Conservation (phyloP, 2,329 filamentous ascomycete genomes). For the Pezicula carpinea region DNA sequence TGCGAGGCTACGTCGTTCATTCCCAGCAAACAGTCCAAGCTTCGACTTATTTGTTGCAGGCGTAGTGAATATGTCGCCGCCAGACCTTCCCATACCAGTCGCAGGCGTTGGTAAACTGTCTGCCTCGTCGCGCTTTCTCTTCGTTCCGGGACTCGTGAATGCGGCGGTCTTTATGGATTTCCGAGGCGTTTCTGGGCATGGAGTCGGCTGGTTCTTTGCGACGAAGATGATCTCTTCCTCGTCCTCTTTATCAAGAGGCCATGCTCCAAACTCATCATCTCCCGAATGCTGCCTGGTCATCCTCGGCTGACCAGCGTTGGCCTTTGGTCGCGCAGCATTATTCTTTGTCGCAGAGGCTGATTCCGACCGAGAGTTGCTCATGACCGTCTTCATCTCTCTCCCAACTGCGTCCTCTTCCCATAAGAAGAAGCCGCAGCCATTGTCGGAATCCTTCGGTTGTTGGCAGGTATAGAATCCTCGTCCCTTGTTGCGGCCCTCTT, state of each 20-base stretch:
- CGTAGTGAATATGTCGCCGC: conserved; percentile 16
- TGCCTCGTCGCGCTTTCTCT: conserved; percentile 21
- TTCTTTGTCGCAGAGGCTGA: conserved; percentile 11
- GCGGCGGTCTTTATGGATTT: conserved; percentile 17
- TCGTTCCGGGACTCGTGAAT: conserved; percentile 21
- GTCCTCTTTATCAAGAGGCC: conserved; percentile 17
- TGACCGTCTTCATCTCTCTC: conserved; percentile 40
- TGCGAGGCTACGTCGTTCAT: conserved; percentile 13
- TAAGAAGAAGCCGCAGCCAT: conserved; percentile 51
- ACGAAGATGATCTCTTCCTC: conserved; percentile 15
- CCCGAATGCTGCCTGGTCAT: not conserved
- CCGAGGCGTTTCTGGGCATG: conserved; percentile 21
- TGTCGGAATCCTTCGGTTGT: conserved; percentile 32
- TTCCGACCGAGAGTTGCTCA: conserved; percentile 43
- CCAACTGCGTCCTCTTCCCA: conserved; percentile 49
- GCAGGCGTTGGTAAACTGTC: conserved; percentile 22
- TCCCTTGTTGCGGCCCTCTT: conserved; percentile 45
- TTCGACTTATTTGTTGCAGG: conserved; percentile 12
- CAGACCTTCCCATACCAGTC: conserved; percentile 5
- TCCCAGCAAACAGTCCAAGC: conserved; percentile 18
- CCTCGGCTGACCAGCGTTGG: not conserved
- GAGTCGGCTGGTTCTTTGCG: conserved; percentile 4
- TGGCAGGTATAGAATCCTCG: conserved; percentile 50
- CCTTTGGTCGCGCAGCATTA: conserved; percentile 3
- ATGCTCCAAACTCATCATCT: conserved; percentile 25